Base-by-base conservation (phyloP, 345 rosid genomes). In the Triadica sebifera region DNA sequence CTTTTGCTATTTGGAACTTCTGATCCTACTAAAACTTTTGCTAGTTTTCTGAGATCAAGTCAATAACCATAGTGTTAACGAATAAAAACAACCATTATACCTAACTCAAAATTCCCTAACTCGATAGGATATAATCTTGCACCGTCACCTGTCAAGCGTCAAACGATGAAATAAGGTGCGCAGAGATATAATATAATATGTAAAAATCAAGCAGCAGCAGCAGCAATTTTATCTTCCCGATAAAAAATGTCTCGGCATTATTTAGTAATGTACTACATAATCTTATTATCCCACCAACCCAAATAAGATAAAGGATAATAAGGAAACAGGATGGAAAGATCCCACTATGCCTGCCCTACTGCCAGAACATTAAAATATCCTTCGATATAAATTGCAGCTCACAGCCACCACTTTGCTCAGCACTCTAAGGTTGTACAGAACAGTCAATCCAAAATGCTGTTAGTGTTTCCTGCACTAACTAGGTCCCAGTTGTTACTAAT, bases 361-460 rank as follows among this genome's bases (percentile, higher is more conserved):
- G 41, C 50, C 29, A 12, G 39, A 19, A 66, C 19, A 58, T 11
- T 10, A 70, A n/a, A 11, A 53, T 49, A 43, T 57, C 56, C 60
- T 41, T 65, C 46, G 17, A 13, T 67, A 55, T 6, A 4, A 46
- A 66, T 47, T 51, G 62, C 60, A 17, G 75, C 73, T 63, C 51
- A 55, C 67, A 68, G 73, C 55, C 61, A 24, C 67, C 39, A 22
- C 63, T 58, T 79, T 63, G 79, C 61, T 53, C 20, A 70, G 70
- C 70, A 53, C 53, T 56, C 56, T 53, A 75, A 68, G 70, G 69
- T 67, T 77, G 56, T 61, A 69, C 65, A 59, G 74, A 69, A 71
- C 66, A 67, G 71, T 47, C 68, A 67, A 77, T 64, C 38, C 83
- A 75, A 79, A 71, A 71, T 66, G 76, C 78, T 74, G 81, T 24